Evolutionary conservation across 2,329 filamentous ascomycete species (phyloP).

Genomic region (Fusarium keratoplasticum): DNA sequence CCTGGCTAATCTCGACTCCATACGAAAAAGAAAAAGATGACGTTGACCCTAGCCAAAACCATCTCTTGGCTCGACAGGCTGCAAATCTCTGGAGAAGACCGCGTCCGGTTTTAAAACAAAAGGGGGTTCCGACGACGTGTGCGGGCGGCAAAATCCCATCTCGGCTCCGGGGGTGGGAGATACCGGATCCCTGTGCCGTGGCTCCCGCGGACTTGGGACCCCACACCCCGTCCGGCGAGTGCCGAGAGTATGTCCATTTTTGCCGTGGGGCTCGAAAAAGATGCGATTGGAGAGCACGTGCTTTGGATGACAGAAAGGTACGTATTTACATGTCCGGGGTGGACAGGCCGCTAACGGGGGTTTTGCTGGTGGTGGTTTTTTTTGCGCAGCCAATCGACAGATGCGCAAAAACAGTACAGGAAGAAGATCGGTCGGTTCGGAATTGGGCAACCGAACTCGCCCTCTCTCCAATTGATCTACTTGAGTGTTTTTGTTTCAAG

Average conservation of each 20-base stretch:
- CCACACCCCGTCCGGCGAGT: slow-evolving; percentile 8
- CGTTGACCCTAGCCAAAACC: background rate
- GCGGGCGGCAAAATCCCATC: background rate
- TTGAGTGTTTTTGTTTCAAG: no score
- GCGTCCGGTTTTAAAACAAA: background rate
- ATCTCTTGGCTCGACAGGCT: background rate
- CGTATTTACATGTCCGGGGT: slow-evolving; percentile 7
- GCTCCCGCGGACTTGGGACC: background rate
- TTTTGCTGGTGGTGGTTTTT: background rate
- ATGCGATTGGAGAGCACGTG: background rate
- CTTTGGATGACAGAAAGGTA: background rate
- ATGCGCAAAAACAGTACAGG: background rate
- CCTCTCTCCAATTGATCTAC: background rate
- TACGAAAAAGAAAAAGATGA: background rate
- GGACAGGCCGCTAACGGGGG: background rate
- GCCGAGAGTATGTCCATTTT: background rate
- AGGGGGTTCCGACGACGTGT: no score
- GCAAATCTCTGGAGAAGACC: background rate
- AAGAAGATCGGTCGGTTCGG: background rate
- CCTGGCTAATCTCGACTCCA: background rate
- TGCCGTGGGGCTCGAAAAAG: background rate
- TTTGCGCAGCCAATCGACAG: background rate
- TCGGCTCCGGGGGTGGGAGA: slow-evolving; percentile 1
- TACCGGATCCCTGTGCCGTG: background rate
- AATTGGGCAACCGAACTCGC: background rate